Percentiles rank a stretch among this genome's conserved stretches.
These are phyloP conservation scores for Acidiella bohemica DNA, from an alignment of 495 filamentous ascomycete species.

Conservation along the genomic window DNA sequence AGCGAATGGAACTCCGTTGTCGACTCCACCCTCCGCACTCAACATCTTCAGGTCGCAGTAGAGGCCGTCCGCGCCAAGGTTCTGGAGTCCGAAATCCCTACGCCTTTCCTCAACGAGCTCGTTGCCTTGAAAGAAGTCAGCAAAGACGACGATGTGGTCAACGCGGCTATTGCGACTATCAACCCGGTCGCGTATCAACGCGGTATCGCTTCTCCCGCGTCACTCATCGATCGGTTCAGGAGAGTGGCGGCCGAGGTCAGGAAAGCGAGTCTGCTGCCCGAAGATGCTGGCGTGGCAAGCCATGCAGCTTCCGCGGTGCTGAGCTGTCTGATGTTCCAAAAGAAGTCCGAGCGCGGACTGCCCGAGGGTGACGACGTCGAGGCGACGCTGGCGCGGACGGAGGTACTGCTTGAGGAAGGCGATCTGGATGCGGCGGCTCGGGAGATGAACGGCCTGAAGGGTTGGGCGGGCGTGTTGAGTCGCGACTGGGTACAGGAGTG, in stretches of 20 bases:
- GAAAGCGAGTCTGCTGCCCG: conserved; percentile 81
- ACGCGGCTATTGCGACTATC: conserved; percentile 88
- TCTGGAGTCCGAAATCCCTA: conserved; percentile 21
- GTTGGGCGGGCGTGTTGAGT: conserved; percentile 89
- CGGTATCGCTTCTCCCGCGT: conserved; percentile 65
- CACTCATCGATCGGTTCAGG: conserved; percentile 90
- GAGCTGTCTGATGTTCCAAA: conserved; percentile 88
- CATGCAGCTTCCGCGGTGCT: conserved; percentile 78
- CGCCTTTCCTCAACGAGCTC: conserved; percentile 79
- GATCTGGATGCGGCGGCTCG: conserved; percentile 79
- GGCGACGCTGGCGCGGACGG: conserved; percentile 76
- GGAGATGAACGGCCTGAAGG: conserved; percentile 83
- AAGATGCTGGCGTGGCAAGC: conserved; percentile 83
- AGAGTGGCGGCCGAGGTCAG: conserved; percentile 86
- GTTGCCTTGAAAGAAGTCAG: conserved; percentile 90
- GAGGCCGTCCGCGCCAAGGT: conserved; percentile 70
- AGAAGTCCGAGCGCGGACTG: conserved; percentile 51
- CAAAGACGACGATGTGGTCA: conserved; percentile 64
- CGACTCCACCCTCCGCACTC: conserved; percentile 77
- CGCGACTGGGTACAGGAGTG: conserved; percentile 86
- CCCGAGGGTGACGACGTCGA: conserved; percentile 85
- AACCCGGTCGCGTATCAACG: conserved; percentile 87
- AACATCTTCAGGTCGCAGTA: conserved; percentile 87
- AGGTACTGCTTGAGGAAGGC: conserved; percentile 80
- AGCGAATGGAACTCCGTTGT: conserved; percentile 75